Evolutionary conservation across 495 filamentous ascomycete genomes (phyloP), one percentile per base, ranked within the genome.

Genomic region (Delitschia confertaspora): DNA sequence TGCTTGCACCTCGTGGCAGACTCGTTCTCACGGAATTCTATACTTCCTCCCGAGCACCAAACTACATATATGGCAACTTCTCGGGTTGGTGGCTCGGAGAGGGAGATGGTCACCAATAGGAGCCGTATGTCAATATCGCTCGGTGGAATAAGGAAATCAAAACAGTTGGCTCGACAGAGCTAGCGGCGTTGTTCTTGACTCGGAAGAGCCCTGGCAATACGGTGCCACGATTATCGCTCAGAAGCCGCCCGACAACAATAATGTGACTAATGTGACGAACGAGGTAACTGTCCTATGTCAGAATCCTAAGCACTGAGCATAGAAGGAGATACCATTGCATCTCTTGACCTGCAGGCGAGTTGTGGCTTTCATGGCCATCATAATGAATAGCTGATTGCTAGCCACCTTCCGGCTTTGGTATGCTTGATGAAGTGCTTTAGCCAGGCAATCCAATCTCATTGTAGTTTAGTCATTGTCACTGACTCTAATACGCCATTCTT

Each of bases 391-490:
- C 10, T 18, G 16, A 4, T 18, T 9, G n/a, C 17, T 17, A 17
- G 33, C 20, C 21, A 46, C 42, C 32, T 4, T 38, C 6, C 33
- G 16, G 8, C 22, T 7, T 25, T 18, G 37, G 16, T 46, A 23
- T 48, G 17, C 27, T 29, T 20, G 16, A 27, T 24, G 24, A 48
- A 47, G 29, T 48, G 27, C 37, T 33, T 1, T 40, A 48, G 35
- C 35, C 17, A 41, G n/a, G 17, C 33, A 41, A 48, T 9, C 37
- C 19, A 33, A 40, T 10, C 17, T 48, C 19, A 20, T 48, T 42
- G 33, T 41, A 40, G 45, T 48, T 33, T 25, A 47, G 25, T 36
- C 25, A 22, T 46, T 46, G 22, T 45, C 17, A 19, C 35, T 47
- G 22, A 47, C 26, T 3, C 11, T 20, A 20, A 40, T 18, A 2